A percentile compares a stretch with the other conserved stretches of the same genome.
Evolutionary conservation across 768 basidiomycete genomes (phyloP).

Genomic region (Kondoa malvinella): DNA sequence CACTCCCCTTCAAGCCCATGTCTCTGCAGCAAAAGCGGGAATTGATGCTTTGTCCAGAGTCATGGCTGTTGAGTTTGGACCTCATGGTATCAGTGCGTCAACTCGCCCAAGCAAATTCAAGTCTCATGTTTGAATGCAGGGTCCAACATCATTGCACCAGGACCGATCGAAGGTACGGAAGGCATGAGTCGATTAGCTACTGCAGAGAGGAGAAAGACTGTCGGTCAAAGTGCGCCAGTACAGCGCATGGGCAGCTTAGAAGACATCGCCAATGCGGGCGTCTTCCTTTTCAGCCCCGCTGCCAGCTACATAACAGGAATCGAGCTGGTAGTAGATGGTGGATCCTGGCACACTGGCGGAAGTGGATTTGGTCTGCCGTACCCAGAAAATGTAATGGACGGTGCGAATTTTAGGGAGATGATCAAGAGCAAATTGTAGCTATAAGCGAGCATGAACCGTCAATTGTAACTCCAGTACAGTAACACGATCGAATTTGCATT

Average conservation of each 20-base stretch:
- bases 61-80: conserved; percentile 84
- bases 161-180: conserved; percentile 65
- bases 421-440: conserved; percentile 1
- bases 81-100: conserved; percentile 48
- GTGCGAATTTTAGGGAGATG: background rate
- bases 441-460: too few species aligned
- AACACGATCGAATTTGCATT: too few species aligned
- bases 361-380: background rate
- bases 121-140: conserved; percentile 7
- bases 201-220: conserved; percentile 27
- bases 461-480: too few species aligned
- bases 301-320: conserved; percentile 30
- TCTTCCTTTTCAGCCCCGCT: conserved; percentile 37
- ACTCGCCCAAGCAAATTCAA: background rate
- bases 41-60: conserved; percentile 76
- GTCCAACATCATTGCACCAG: conserved; percentile 53
- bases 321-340: conserved; percentile 31
- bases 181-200: conserved; percentile 34
- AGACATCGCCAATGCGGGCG: conserved; percentile 35
- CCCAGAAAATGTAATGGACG: background rate
- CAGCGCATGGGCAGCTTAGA: conserved; percentile 27
- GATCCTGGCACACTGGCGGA: conserved; percentile 14
- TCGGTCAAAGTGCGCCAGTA: conserved; percentile 24
- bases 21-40: conserved; percentile 85
- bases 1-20: conserved; percentile 75